Evolutionary conservation across 495 filamentous ascomycete genomes (phyloP), one percentile per base, ranked within the genome.

Genomic region (Trypethelium eluteriae): DNA sequence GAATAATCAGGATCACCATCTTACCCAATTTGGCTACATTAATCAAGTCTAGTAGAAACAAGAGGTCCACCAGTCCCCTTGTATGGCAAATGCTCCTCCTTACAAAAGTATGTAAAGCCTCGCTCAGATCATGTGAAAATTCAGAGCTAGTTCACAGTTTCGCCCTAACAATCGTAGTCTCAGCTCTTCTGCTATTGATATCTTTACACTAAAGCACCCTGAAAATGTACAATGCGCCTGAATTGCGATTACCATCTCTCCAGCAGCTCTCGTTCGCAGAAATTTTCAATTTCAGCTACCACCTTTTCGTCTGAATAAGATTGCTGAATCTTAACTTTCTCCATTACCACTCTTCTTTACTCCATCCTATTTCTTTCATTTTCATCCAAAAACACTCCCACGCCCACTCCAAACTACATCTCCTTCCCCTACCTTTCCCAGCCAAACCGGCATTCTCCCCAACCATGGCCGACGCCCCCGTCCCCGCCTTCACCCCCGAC

Each of bases 391-490:
- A 25, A 25, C 25, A 25, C 25, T 25, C 25, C 25, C 25, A 25
- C 25, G 25, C 25, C 25, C 25, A 25, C 25, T 0, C 0, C 25
- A 25, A 25, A 25, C 14, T 1, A 44, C 14, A 0, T 7, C 41
- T 14, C 41, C 7, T 1, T 14, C 14, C 41, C 41, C 6, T 14
- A 14, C 41, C 7, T 44, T 1, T 0, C 14, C 6, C 41, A 44
- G 6, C 6, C 6, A 44, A 7, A 44, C 41, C 7, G 41, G 1
- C 3, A 34, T 14, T 10, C 7, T 36, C 32, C 53, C 36, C 53
- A 18, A 59, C 53, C 53, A 59, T 59, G 53, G 53, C 53, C n/a
- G 53, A 59, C 53, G 53, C 53, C 53, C 53, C 53, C 32, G 2
- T 35, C 34, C 25, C 32, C 53, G 53, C 53, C 53, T 59, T 35